These are phyloP conservation scores for Fusarium bulbicola DNA, from an alignment of 2,329 filamentous ascomycete genomes.

Conservation along the genomic window DNA sequence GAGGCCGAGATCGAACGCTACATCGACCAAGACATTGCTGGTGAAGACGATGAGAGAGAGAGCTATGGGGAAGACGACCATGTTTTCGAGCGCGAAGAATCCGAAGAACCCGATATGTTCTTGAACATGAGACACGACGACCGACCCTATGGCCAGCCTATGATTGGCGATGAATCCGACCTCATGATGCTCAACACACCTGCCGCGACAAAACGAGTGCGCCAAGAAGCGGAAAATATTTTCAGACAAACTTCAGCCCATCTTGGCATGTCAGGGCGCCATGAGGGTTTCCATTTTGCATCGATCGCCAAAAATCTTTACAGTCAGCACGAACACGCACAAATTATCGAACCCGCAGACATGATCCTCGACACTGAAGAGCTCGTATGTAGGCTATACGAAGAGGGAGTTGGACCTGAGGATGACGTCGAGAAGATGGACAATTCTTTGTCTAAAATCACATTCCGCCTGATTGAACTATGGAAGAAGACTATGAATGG, in stretches of 20 bases:
- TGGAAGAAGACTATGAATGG: constrained; percentile 65
- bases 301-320: constrained; percentile 77
- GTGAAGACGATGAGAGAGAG: constrained; percentile 48
- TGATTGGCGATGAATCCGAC: constrained; percentile 59
- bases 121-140: constrained; percentile 58
- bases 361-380: constrained; percentile 81
- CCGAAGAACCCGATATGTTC: constrained; percentile 58
- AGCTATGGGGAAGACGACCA: constrained; percentile 54
- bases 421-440: constrained; percentile 67
- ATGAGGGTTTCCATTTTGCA: constrained; percentile 71
- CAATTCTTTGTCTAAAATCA: constrained; percentile 63
- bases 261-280: constrained; percentile 53
- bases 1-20: constrained; percentile 51
- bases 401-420: constrained; percentile 65
- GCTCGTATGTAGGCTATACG: constrained; percentile 71
- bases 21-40: constrained; percentile 49
- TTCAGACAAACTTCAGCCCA: constrained; percentile 62
- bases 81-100: constrained; percentile 51
- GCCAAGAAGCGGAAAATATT: constrained; percentile 64
- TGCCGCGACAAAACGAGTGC: constrained; percentile 62
- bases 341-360: constrained; percentile 73
- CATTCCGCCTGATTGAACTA: constrained; percentile 60
- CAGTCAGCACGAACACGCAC: constrained; percentile 62
- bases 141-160: constrained; percentile 49
- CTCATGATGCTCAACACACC: constrained; percentile 65